phyloP scores from a whole-genome alignment of 768 basidiomycete species.

The Melanogaster broomeanus region DNA sequence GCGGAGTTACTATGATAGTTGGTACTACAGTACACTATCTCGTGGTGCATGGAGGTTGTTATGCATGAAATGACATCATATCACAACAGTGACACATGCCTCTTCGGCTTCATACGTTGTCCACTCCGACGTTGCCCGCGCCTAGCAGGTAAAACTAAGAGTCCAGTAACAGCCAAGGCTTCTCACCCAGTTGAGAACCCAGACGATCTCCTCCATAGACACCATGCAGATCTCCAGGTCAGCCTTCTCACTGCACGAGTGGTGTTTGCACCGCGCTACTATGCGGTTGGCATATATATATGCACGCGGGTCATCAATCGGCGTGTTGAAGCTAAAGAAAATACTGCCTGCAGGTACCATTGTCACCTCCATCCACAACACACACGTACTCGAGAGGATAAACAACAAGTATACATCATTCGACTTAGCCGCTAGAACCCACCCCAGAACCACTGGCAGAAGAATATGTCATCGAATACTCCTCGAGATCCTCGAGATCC shows the following conservation, averaged over 20 bases:
- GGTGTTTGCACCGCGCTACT: not conserved
- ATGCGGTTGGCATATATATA: slow-evolving; percentile 52
- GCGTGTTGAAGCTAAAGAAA: slow-evolving; percentile 17
- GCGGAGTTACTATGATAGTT: too few relatives aligned
- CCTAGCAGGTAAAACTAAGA: slow-evolving; percentile 30
- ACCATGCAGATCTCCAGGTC: slow-evolving; percentile 28
- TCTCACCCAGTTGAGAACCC: slow-evolving; percentile 78
- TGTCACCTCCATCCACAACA: too few relatives aligned
- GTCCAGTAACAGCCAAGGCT: slow-evolving; percentile 55
- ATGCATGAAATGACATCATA: too few relatives aligned
- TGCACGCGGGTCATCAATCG: slow-evolving; percentile 61
- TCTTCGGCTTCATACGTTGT: slow-evolving; percentile 67
- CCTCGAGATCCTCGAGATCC: too few relatives aligned
- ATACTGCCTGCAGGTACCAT: slow-evolving; percentile 46
- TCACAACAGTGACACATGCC: too few relatives aligned
- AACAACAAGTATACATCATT: too few relatives aligned
- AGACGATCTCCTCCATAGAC: slow-evolving; percentile 76
- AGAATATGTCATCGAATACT: too few relatives aligned
- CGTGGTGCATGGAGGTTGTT: too few relatives aligned
- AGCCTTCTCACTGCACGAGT: not conserved
- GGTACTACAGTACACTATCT: too few relatives aligned
- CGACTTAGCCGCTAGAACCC: too few relatives aligned
- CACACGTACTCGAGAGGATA: too few relatives aligned
- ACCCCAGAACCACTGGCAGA: too few relatives aligned
- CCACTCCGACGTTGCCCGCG: slow-evolving; percentile 83